A percentile compares a stretch with the other conserved stretches of the same genome.
Conservation (phyloP, 805 yeast species). For the Kuraishia ogatae region DNA sequence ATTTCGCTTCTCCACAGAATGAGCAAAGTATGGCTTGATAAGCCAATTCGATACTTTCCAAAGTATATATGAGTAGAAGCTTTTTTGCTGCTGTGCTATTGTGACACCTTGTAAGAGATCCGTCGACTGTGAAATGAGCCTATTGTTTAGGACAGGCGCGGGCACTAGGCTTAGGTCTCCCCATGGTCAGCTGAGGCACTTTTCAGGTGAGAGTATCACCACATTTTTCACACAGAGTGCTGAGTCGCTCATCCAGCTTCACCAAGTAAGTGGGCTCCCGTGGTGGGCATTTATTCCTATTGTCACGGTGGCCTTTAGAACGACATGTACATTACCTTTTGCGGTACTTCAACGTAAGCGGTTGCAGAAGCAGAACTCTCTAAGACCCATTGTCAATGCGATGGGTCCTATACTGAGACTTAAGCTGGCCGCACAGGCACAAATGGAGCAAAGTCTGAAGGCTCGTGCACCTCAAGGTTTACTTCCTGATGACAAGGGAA, state of each 20-base stretch:
- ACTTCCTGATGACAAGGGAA: constrained; percentile 22
- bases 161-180: neutral
- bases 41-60: neutral
- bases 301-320: constrained; percentile 57
- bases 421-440: constrained; percentile 42
- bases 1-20: neutral
- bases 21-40: neutral
- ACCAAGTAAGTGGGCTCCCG: constrained; percentile 54
- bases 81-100: too few species aligned
- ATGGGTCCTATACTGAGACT: constrained; percentile 66
- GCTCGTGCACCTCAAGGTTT: constrained; percentile 22
- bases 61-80: neutral
- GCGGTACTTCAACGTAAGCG: constrained; percentile 66
- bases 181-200: neutral
- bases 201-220: neutral
- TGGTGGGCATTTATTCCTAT: constrained; percentile 81
- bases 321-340: constrained; percentile 66
- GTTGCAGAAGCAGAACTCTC: constrained; percentile 57
- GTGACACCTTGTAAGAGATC: neutral
- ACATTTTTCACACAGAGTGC: constrained; percentile 11
- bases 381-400: constrained; percentile 66
- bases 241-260: constrained; percentile 34
- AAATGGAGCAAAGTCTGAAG: constrained; percentile 22
- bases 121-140: neutral
- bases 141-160: neutral